phyloP scores from a whole-genome alignment of 805 yeast species.

The Naumovozyma baii region DNA sequence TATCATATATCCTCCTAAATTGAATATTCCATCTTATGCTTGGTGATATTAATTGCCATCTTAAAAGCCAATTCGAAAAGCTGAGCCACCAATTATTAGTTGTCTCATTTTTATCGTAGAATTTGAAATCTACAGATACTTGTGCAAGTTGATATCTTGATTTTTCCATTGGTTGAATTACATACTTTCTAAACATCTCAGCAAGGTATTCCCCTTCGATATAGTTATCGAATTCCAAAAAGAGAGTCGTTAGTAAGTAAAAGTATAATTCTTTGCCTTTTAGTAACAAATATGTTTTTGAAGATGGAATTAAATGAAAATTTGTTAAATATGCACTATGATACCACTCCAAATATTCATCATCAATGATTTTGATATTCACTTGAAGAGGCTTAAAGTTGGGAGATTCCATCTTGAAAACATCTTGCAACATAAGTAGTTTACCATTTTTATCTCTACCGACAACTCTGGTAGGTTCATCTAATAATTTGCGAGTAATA shows the following conservation, averaged over 20 bases:
- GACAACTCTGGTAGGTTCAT: slow-evolving; percentile 28
- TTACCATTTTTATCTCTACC: slow-evolving; percentile 17
- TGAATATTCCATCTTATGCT: slow-evolving; percentile 32
- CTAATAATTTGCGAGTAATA: slow-evolving; percentile 24
- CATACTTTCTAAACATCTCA: slow-evolving; percentile 24
- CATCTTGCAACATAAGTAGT: slow-evolving; percentile 15
- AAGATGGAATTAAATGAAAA: slow-evolving; percentile 12
- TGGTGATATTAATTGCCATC: slow-evolving; percentile 30
- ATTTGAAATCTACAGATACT: slow-evolving; percentile 27
- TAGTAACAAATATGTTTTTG: slow-evolving; percentile 9
- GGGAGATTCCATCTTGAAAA: slow-evolving; percentile 12
- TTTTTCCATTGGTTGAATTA: slow-evolving; percentile 26
- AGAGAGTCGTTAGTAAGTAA: slow-evolving; percentile 25
- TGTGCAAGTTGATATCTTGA: slow-evolving; percentile 32
- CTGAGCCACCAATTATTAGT: slow-evolving; percentile 23
- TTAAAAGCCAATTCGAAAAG: slow-evolving; percentile 28
- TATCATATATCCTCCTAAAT: slow-evolving; percentile 25
- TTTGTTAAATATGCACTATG: slow-evolving; percentile 14
- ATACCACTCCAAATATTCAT: slow-evolving; percentile 16
- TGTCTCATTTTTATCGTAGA: slow-evolving; percentile 5
- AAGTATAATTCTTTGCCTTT: slow-evolving; percentile 17
- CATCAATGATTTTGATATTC: slow-evolving; percentile 23
- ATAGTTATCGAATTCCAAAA: slow-evolving; percentile 29
- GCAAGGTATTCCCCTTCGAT: slow-evolving; percentile 32
- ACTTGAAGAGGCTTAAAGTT: slow-evolving; percentile 8